Percentiles rank a stretch among this genome's conserved stretches.
Evolutionary conservation across 2,329 filamentous ascomycete species (phyloP).

Genomic region (Colletotrichum cordylinicola): DNA sequence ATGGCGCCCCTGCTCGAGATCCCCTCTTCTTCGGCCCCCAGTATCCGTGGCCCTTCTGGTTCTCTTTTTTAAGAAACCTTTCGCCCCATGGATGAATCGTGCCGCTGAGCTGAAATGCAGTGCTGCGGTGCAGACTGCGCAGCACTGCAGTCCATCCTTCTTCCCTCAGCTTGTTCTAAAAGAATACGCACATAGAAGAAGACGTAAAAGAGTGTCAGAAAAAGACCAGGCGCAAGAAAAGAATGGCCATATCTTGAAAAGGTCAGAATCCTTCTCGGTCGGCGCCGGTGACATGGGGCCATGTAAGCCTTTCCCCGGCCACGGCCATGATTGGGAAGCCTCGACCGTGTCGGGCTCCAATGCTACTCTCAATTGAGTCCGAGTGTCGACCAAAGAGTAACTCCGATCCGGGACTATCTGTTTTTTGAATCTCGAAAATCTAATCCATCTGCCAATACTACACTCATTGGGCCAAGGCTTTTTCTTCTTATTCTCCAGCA

Average conservation of each 20-base stretch:
- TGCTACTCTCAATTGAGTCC: background rate
- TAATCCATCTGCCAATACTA: background rate
- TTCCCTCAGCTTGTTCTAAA: background rate
- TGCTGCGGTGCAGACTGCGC: background rate
- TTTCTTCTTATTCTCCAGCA: background rate
- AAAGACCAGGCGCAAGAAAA: background rate
- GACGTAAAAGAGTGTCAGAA: background rate
- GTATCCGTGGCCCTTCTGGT: background rate
- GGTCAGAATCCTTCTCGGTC: background rate
- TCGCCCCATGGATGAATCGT: background rate
- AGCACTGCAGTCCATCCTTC: background rate
- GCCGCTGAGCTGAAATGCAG: background rate
- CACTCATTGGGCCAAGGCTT: background rate
- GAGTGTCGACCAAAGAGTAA: background rate
- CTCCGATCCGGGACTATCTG: background rate
- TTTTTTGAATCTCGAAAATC: background rate
- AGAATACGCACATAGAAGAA: background rate
- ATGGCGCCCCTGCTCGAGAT: background rate
- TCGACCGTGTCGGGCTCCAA: background rate
- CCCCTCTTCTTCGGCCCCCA: background rate
- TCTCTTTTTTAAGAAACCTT: background rate
- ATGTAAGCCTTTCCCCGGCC: background rate
- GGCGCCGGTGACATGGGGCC: background rate
- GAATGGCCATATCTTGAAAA: background rate
- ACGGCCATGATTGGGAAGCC: background rate